Evolutionary conservation across 2,329 filamentous ascomycete genomes (phyloP), one percentile per base, ranked within the genome.

Genomic region (Fusarium chaquense): DNA sequence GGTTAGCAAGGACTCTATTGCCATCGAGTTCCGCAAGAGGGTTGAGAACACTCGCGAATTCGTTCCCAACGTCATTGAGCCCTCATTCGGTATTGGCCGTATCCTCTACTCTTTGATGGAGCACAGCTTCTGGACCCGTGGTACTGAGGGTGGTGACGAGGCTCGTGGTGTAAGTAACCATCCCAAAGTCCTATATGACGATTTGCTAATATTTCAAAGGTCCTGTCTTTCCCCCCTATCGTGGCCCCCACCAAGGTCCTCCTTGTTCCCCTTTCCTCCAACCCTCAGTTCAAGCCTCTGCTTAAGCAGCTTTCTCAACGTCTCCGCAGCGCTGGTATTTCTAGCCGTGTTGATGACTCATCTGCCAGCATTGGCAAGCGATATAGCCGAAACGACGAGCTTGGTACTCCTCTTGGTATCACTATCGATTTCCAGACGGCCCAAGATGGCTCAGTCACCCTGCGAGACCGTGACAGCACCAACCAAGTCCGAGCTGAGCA

Each of bases 351-450:
- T 38, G 96, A 98, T 77, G 93, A 96, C 80, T 97, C 93, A 16
- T 93, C 91, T 30, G 94, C 94, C 66, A 94, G 90, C 68, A 98
- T 98, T 74, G 95, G 95, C 79, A 97, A 97, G 86, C 91, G 95
- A 56, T 98, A 97, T 81, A 90, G 92, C 78, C 90, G 96, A 76
- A 98, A 98, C 79, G 95, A 98, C 80, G 95, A 98, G 83, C 88
- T 98, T 62, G 96, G 95, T 76, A 98, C 96, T 45, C 93, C 95
- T 10, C 90, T 98, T 70, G 95, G 94, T 78, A 90, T 98, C 80
- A 98, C 95, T 0, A 89, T 98, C 64, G 95, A 98, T 81, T 98
- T 98, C 87, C 93, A 98, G 85, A 97, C 93, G 49, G 84, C 97
- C 72, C 90, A 97, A 81, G 94, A 98, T 79, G 89, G 89, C 78